Base-by-base conservation (phyloP, 371 early-diverging fungal species). In the Dipsacomyces acuminosporus region DNA sequence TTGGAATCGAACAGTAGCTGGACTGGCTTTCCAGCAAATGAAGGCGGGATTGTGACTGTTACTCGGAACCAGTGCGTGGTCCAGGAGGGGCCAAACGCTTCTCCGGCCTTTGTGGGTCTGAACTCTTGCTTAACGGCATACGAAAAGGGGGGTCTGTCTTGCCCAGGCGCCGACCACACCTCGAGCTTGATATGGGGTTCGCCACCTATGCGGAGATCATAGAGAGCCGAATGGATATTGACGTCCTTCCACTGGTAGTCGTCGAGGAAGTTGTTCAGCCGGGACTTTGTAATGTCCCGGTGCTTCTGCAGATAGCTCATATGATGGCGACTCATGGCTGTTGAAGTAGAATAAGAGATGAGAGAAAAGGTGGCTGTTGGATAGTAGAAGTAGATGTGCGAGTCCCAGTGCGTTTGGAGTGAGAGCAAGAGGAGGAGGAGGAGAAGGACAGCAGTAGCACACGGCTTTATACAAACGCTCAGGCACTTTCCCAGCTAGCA, bases 71-170 rank as follows among this genome's bases (percentile, higher is more conserved):
- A 67, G 30, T 70, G 63, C 6, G 59, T 70, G n/a, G 63, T 85
- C 90, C 89, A 90, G 46, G 85, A 90, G 24, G 93, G 93, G n/a
- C 93, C 93, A 75, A 90, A 88, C 64, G 48, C 58, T 33, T 84
- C 83, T 11, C 91, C 91, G 2, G 84, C 71, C 1, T 79, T 69
- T 19, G 85, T 81, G 7, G 86, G 81, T 15, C 62, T 59, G 60
- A 79, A 96, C 34, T 78, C 57, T 33, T 82, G 84, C 51, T 80
- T 81, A n/a, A 86, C 67, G 0, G 96, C 94, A 45, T 94, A 85
- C 19, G 80, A 75, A 63, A 96, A 94, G 0, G 91, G 53, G 26
- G 93, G 89, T 15, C 93, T 77, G 59, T 84, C 77, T 4, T 88
- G 73, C 53, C 86, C 84, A 22, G 93, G 91, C 8, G 91, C 92